Evolutionary conservation across 2,329 filamentous ascomycete species (phyloP).

Genomic region (Xylariales sp.): DNA sequence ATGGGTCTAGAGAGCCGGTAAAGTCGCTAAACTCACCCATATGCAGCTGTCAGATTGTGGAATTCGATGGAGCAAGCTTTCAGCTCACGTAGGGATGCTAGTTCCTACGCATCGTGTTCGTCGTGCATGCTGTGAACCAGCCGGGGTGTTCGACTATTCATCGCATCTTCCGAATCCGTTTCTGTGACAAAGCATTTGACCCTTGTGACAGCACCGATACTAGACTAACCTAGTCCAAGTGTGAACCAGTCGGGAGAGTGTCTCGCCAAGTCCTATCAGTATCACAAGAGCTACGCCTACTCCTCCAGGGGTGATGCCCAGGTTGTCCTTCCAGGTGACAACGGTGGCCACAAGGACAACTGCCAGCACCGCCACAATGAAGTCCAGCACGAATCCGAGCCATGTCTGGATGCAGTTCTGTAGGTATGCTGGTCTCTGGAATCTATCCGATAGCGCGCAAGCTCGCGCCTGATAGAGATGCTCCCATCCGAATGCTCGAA

Average conservation of each 20-base stretch:
- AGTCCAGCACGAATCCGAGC: conserved; percentile 26
- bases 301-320: conserved; percentile 1
- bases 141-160: too few relatives aligned
- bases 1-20: too few relatives aligned
- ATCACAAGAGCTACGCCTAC: conserved; percentile 31
- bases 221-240: conserved; percentile 27
- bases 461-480: conserved; percentile 3
- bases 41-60: too few relatives aligned
- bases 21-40: too few relatives aligned
- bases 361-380: conserved; percentile 23
- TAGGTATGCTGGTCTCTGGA: conserved; percentile 29
- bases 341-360: conserved; percentile 21
- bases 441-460: conserved; percentile 8
- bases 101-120: too few relatives aligned
- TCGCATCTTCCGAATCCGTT: conserved; percentile 6
- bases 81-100: too few relatives aligned
- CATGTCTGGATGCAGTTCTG: conserved; percentile 27
- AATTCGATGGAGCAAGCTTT: too few relatives aligned
- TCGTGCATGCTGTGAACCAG: too few relatives aligned
- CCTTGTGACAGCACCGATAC: conserved; percentile 16
- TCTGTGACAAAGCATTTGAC: conserved; percentile 5
- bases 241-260: conserved; percentile 22
- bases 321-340: conserved; percentile 11
- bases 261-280: conserved; percentile 30
- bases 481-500: conserved; percentile 7